These are phyloP conservation scores for Albugo candida DNA, from an alignment of 352 stramenopile species.

Conservation along the genomic window DNA sequence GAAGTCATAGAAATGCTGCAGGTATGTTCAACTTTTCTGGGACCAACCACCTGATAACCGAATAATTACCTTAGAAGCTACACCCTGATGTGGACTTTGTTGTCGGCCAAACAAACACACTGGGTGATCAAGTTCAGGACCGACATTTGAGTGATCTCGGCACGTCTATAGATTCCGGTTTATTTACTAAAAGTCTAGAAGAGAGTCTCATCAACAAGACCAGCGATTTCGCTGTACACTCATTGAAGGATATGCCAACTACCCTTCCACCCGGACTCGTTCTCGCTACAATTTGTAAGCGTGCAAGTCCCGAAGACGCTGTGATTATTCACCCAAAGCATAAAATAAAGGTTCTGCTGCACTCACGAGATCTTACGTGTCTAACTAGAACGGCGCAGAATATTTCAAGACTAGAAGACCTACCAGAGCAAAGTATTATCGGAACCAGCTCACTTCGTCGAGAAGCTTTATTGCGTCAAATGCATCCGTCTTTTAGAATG, in stretches of 20 bases:
- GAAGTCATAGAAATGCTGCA: slow-evolving; percentile 66
- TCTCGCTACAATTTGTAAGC: slow-evolving; percentile 61
- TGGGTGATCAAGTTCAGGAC: slow-evolving; percentile 66
- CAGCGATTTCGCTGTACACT: slow-evolving; percentile 74
- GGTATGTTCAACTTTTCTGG: slow-evolving; percentile 7
- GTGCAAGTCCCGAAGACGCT: slow-evolving; percentile 65
- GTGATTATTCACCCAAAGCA: slow-evolving; percentile 71
- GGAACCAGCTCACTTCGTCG: slow-evolving; percentile 70
- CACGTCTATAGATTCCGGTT: slow-evolving; percentile 33
- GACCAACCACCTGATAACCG: not conserved
- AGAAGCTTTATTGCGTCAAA: slow-evolving; percentile 42
- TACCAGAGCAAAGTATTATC: slow-evolving; percentile 51
- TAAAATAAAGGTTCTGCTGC: slow-evolving; percentile 23
- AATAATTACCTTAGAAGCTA: slow-evolving; percentile 11
- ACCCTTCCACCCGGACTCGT: slow-evolving; percentile 54
- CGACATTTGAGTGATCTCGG: slow-evolving; percentile 59
- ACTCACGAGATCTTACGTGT: not conserved
- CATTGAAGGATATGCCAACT: slow-evolving; percentile 81
- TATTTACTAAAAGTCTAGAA: slow-evolving; percentile 84
- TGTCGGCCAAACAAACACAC: slow-evolving; percentile 55
- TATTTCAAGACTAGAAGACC: slow-evolving; percentile 21
- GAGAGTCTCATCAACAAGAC: slow-evolving; percentile 39
- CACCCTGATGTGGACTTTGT: slow-evolving; percentile 56
- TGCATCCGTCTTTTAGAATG: slow-evolving; percentile 55
- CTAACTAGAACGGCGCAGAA: slow-evolving; percentile 8